Evolutionary conservation across 441 rosid species (phyloP), one percentile per base, ranked within the genome.

Genomic region (Syzygium malaccense): DNA sequence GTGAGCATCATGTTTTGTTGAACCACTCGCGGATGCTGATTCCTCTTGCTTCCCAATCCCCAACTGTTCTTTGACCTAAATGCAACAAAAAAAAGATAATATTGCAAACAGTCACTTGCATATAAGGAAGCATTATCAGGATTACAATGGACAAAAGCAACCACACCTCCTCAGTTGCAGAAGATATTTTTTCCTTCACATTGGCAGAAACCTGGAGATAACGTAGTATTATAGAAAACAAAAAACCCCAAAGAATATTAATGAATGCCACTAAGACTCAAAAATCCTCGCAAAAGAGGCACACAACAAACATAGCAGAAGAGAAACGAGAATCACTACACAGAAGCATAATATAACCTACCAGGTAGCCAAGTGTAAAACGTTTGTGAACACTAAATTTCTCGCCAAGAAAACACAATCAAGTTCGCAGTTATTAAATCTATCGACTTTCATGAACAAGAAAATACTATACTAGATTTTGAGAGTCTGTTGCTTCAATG

Each of bases 111-210:
- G 49, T 37, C 48, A 5, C 49, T 37, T 37, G 71, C 80, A 37
- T 51, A 85, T 32, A 87, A 48, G 86, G 45, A 26, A 86, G 68
- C 15, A 37, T 55, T 60, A 66, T 87, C 45, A 86, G 32, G 62
- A 85, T 84, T 86, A 88, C 5, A 84, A 48, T 49, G 85, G 58
- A 83, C 62, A 78, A 89, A 37, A 32, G 78, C 79, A 56, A 91
- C 87, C 90, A 93, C 48, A 97, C 98, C 99, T 98, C 99, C 89
- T 97, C 99, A 85, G 94, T 93, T 86, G 95, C 97, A 90, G 97
- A 95, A 75, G 98, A 93, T 79, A 98, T 87, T 93, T 92, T 96
- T 91, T 96, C 99, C 91, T 94, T 97, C 87, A 96, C 90, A 87
- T 91, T 94, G 83, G 96, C 91, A 79, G 99, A 98, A 90, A 94